Evolutionary conservation across 2,329 filamentous ascomycete species (phyloP).

Genomic region (Zarea fungicola): DNA sequence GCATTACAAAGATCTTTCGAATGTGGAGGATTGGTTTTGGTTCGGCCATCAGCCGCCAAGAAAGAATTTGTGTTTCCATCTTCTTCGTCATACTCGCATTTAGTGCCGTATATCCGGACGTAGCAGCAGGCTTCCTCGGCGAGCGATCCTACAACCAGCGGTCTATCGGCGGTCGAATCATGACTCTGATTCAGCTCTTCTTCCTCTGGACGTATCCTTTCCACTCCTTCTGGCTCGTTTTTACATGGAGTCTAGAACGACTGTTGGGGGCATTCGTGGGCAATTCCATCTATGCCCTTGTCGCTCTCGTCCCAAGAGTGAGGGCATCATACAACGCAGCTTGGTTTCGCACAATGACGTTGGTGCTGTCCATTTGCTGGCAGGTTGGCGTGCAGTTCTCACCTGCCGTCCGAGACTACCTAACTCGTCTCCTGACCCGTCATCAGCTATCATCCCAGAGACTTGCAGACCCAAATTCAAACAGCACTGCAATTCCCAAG

Average conservation of each 20-base stretch:
- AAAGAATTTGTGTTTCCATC: constrained; percentile 15
- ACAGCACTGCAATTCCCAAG: constrained; percentile 14
- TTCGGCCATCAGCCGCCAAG: constrained; percentile 11
- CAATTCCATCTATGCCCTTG: constrained; percentile 17
- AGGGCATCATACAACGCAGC: constrained; percentile 5
- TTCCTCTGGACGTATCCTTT: constrained; percentile 17
- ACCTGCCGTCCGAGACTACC: constrained; percentile 11
- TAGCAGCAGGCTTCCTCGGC: constrained; percentile 16
- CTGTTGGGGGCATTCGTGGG: constrained; percentile 17
- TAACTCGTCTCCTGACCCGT: constrained; percentile 13
- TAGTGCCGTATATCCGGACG: constrained; percentile 16
- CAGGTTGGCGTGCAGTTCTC: constrained; percentile 17
- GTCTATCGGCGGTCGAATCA: constrained; percentile 17
- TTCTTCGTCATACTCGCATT: constrained; percentile 18
- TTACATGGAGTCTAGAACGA: constrained; percentile 18
- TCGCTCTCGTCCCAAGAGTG: constrained; percentile 14
- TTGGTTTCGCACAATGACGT: constrained; percentile 17
- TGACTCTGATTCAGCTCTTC: constrained; percentile 16
- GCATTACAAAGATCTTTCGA: constrained; percentile 13
- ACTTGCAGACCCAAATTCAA: neutral
- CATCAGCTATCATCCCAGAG: constrained; percentile 12
- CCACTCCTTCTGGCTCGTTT: constrained; percentile 16
- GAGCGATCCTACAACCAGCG: constrained; percentile 19
- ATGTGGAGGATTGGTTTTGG: constrained; percentile 17
- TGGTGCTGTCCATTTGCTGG: constrained; percentile 17